Percentiles rank a stretch among this genome's conserved stretches.
phyloP scores from a whole-genome alignment of 75 land plant genomes.

The Isoetes taiwanensis region DNA sequence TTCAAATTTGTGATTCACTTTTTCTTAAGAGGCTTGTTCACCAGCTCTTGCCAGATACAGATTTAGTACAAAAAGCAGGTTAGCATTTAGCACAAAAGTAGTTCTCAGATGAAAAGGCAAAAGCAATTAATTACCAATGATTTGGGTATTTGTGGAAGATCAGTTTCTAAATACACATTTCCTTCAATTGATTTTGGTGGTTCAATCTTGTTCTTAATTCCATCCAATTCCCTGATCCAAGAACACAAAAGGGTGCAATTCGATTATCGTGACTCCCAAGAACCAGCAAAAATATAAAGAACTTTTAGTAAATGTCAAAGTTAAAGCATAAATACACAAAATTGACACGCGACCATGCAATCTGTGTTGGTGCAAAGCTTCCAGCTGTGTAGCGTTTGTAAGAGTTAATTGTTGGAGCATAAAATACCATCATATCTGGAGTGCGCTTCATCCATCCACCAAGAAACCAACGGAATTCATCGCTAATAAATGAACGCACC shows the following conservation, averaged over 20 bases:
- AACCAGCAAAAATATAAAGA: no score
- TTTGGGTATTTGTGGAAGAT: constrained; percentile 12
- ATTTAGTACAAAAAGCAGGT: no score
- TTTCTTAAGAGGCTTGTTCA: no score
- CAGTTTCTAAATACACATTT: constrained; percentile 11
- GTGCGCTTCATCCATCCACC: constrained; percentile 26
- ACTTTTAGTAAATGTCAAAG: no score
- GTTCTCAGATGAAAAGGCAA: no score
- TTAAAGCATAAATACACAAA: not conserved
- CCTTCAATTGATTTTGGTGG: constrained; percentile 15
- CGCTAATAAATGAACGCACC: no score
- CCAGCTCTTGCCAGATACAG: no score
- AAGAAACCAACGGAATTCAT: constrained; percentile 19
- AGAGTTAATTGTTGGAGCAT: constrained; percentile 17
- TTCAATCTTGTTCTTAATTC: constrained; percentile 15
- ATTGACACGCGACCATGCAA: constrained; percentile 8
- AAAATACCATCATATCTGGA: constrained; percentile 18
- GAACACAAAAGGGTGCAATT: constrained; percentile 15
- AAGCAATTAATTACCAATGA: constrained; percentile 7
- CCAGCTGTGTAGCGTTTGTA: constrained; percentile 19
- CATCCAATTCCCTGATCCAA: constrained; percentile 22
- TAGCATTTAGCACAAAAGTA: no score
- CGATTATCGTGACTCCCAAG: constrained; percentile 20
- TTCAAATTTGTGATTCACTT: no score
- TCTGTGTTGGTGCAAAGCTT: constrained; percentile 22